A percentile compares a stretch with the other conserved stretches of the same genome.
Conservation (phyloP, 305 asterid species). For the Plantago coronopus region DNA sequence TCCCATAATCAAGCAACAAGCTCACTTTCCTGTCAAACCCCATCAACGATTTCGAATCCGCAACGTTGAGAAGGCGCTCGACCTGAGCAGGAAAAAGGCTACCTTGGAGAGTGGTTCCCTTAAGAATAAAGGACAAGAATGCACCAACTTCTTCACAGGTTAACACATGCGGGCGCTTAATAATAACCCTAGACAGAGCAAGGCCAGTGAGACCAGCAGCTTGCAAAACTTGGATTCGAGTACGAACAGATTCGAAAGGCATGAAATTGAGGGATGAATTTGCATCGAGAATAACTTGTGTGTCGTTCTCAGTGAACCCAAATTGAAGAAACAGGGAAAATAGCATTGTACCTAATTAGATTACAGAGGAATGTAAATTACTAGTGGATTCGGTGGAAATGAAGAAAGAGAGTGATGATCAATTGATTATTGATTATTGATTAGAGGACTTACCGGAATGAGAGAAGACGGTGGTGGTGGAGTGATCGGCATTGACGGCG, state of each 20-base stretch:
- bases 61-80: conserved; percentile 48
- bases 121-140: conserved; percentile 34
- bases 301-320: conserved; percentile 55
- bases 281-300: conserved; percentile 42
- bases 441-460: conserved; percentile 27
- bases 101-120: conserved; percentile 30
- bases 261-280: conserved; percentile 37
- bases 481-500: conserved; percentile 26
- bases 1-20: conserved; percentile 50
- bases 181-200: conserved; percentile 47
- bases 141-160: conserved; percentile 49
- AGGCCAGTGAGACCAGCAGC: conserved; percentile 50
- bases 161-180: conserved; percentile 56
- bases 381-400: neutral
- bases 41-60: conserved; percentile 42
- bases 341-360: conserved; percentile 41
- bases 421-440: neutral
- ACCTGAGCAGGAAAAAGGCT: conserved; percentile 50
- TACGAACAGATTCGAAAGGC: conserved; percentile 46
- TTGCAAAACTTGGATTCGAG: conserved; percentile 43
- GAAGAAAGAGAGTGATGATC: too few relatives aligned
- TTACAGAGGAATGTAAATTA: neutral
- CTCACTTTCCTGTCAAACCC: conserved; percentile 65
- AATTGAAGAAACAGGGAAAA: conserved; percentile 55
- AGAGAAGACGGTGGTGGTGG: conserved; percentile 23